Percentiles rank a stretch among this genome's conserved stretches.
These are phyloP conservation scores for Helenozyma rhizophorensis DNA, from an alignment of 805 yeast species.

Conservation along the genomic window DNA sequence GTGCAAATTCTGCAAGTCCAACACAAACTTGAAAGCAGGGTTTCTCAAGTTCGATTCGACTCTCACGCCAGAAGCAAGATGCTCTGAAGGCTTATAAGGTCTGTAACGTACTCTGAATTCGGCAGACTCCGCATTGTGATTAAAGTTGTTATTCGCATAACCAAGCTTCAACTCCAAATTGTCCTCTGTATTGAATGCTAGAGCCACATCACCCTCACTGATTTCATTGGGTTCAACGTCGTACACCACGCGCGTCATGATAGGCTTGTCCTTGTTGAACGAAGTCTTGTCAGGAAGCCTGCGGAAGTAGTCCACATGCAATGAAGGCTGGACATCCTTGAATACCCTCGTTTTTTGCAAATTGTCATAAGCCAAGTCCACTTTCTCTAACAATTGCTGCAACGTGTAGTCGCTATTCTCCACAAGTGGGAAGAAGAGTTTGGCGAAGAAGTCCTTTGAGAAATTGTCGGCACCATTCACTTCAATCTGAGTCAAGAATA, in stretches of 20 bases:
- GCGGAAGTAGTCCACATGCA: constrained; percentile 38
- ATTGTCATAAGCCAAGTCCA: constrained; percentile 29
- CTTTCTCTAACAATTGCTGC: constrained; percentile 32
- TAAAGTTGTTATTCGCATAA: constrained; percentile 39
- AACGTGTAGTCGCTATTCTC: constrained; percentile 41
- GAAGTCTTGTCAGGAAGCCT: constrained; percentile 20
- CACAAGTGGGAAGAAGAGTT: constrained; percentile 42
- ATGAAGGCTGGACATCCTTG: constrained; percentile 32
- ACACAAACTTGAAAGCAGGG: constrained; percentile 40
- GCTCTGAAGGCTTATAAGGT: constrained; percentile 50
- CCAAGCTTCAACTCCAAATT: constrained; percentile 33
- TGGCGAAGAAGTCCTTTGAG: constrained; percentile 42
- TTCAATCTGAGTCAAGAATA: constrained; percentile 33
- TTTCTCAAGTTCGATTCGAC: constrained; percentile 43
- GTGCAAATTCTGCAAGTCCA: constrained; percentile 30
- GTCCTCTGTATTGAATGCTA: constrained; percentile 36
- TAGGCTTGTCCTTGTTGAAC: constrained; percentile 35
- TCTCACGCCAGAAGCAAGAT: constrained; percentile 41
- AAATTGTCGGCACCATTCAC: constrained; percentile 42
- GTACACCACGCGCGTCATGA: constrained; percentile 44
- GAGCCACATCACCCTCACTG: constrained; percentile 30
- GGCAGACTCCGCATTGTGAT: constrained; percentile 54
- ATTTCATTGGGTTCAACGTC: constrained; percentile 36
- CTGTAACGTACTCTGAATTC: constrained; percentile 41
- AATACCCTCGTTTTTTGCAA: constrained; percentile 44